Evolutionary conservation across 176 grass and related monocot genomes (phyloP), one percentile per base, ranked within the genome.

Genomic region (Ensete ventricosum): DNA sequence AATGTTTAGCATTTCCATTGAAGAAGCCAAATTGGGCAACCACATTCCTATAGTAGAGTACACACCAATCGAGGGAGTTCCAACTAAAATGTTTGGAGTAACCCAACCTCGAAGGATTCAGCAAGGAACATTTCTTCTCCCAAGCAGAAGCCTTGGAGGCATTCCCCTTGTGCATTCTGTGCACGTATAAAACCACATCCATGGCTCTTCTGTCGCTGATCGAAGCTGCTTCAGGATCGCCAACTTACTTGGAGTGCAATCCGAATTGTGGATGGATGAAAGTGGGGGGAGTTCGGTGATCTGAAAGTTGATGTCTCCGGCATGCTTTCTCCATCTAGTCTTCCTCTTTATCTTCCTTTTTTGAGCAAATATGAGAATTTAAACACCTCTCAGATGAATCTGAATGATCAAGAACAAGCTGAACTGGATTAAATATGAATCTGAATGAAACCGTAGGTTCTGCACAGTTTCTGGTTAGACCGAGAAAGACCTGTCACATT

Each of bases 191-290:
- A 19, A 54, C 21, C 14, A 57, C 69, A 52, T 70, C 19, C 26
- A 55, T 64, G 43, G 1, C 26, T 70, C 55, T 1, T 17, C 2
- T 43, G 34, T 43, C 34, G 34, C 34, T 43, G 34, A 43, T 43
- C 0, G 34, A 43, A 29, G 49, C 71, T 27, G 52, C 24, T 23
- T 71, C 69, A 0, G 69, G 26, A 16, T 76, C 73, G 79, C 75
- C 65, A 27, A 72, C 71, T 55, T 82, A 80, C 29, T 11, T 68
- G 0, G 89, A 92, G 76, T 67, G 87, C 65, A 64, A 92, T 53
- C 89, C 89, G 12, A 77, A 54, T 64, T 85, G 55, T 55, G 82
- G 87, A n/a, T 92, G 86, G 92, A 9, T 88, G 14, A 80, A 1
- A 19, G 77, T 74, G 2, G 43, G 74, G 74, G 1, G 82, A 80